Evolutionary conservation across 306 rosid species (phyloP), one percentile per base, ranked within the genome.

Genomic region (Dalbergia cochinchinensis): DNA sequence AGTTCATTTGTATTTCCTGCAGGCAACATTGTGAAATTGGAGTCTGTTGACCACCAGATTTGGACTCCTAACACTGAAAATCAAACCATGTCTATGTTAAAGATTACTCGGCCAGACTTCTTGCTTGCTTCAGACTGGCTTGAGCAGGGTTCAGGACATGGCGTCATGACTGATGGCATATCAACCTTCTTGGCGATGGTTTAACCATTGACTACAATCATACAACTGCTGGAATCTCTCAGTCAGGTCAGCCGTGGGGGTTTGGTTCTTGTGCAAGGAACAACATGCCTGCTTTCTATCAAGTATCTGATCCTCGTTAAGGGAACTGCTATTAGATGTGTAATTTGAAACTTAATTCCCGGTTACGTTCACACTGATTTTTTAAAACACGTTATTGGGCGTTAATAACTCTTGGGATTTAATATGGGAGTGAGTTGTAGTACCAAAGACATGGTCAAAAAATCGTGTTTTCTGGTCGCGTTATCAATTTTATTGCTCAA

Each of bases 111-210:
- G 60, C 96, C 97, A 5, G 98, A 95, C 82, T 89, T 78, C 34
- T 74, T 90, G 78, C 88, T 91, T 80, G 91, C 59, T 70, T 82
- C 91, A 73, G 96, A 86, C 70, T 92, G 97, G 99, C 59, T 76
- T 59, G 90, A 85, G 70, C 89, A 65, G 62, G 64, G 67, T 85
- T 73, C 80, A 48, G 94, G 85, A 42, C 73, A 42, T 47, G 53
- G 80, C 64, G 37, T 73, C 64, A 67, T 62, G 83, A 68, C 58
- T 8, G 87, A 81, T 73, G 78, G 90, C 44, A 16, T 85, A 51
- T 78, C 80, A 6, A 68, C 89, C 77, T 90, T 69, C 76, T 80
- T 1, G 85, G 85, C 11, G 93, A 91, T 51, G 94, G 91, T 82
- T 76, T 74, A 73, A 88, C 83, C 20, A 41, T 83, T 1, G 90